A percentile compares a stretch with the other conserved stretches of the same genome.
Evolutionary conservation across 2,329 filamentous ascomycete species (phyloP).

Genomic region (Cryphonectria carpinicola): DNA sequence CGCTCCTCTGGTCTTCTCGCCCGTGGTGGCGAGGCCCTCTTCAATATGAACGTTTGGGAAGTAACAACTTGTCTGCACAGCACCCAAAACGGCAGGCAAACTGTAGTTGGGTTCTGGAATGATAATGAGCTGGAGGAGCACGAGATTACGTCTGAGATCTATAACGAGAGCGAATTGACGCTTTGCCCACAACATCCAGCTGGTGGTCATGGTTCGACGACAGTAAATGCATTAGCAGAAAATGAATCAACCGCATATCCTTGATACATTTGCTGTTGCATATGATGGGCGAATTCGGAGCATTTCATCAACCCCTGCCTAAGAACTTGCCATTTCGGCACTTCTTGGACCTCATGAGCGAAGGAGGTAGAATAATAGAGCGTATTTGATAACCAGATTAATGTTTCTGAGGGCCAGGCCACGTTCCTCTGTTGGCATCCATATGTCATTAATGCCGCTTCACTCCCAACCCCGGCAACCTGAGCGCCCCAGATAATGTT

Average conservation of each 20-base stretch:
- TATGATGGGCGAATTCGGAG: neutral
- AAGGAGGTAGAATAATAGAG: too few relatives aligned
- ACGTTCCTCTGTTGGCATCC: too few relatives aligned
- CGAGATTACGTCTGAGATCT: neutral
- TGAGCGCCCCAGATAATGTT: too few relatives aligned
- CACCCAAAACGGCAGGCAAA: neutral
- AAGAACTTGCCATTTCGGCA: too few relatives aligned
- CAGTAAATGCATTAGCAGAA: neutral
- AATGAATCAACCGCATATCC: neutral
- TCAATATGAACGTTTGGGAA: neutral
- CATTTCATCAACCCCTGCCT: accelerated
- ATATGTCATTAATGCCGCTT: neutral
- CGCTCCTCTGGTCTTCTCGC: too few relatives aligned
- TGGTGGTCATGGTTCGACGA: neutral
- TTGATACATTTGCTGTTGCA: neutral
- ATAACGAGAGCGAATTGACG: neutral
- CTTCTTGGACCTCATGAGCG: too few relatives aligned
- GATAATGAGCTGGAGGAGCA: neutral
- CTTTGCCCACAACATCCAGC: neutral
- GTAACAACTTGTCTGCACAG: neutral
- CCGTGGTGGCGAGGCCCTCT: neutral
- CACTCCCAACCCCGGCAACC: neutral
- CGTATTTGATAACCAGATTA: neutral
- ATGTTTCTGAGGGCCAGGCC: too few relatives aligned
- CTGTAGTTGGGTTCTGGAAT: neutral